Evolutionary conservation across 768 basidiomycete genomes (phyloP), one percentile per base, ranked within the genome.

Genomic region (Ephemerocybe angulata): DNA sequence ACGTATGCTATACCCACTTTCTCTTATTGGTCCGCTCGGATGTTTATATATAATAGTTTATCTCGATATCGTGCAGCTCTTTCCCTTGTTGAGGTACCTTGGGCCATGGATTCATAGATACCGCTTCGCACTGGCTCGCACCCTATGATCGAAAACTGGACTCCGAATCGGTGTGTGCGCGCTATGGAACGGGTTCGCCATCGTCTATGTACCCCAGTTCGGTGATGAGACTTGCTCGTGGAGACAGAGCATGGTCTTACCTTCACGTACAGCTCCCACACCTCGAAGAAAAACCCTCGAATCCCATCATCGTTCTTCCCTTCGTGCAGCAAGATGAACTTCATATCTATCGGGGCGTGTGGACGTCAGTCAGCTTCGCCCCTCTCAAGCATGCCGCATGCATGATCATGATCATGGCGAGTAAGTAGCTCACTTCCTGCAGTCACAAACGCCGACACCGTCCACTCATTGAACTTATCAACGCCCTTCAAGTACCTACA

Each of bases 401-500:
- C n/a, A n/a, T n/a, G n/a, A n/a, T n/a, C n/a, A 37, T 31, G 22
- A 31, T 35, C n/a, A 27, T 12, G 47, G 22, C 53, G n/a, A 55
- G 28, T 24, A 4, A n/a, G 53, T n/a, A 47, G 62, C 93, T 75
- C 72, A 98, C 95, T 97, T 57, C 89, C 91, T 1, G 94, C 86
- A 0, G 97, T 98, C 17, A 98, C 77, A 72, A 97, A 98, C 25
- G 91, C 93, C 13, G 96, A 98, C 17, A 98, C 86, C 2, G 86
- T 94, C 97, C 97, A 99, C 67, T 98, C 97, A 65, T 98, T 98
- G 73, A 98, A 96, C 75, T 88, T 92, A 79, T 99, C 96, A 56
- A 98, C 85, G 15, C 86, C 83, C 67, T 95, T 96, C 53, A 97
- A 77, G 70, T 97, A 97, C 88, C 96, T 98, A 67, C 33, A 8